Conservation (phyloP, 2,329 filamentous ascomycete species). For the Sporothrix euskadiensis region DNA sequence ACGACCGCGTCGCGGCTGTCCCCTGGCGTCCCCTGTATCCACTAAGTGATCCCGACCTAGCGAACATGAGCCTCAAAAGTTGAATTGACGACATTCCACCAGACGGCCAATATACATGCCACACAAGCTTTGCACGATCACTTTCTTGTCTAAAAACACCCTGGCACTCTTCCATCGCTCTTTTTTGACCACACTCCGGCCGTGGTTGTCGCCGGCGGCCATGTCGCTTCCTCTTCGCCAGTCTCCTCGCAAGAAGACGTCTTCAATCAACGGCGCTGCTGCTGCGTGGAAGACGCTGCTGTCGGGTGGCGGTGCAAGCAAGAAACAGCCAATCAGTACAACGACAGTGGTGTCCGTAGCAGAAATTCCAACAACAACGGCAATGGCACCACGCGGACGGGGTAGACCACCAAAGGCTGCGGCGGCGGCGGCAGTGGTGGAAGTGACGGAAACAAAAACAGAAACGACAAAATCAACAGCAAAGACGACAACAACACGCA, state of each 20-base stretch:
- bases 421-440: background rate
- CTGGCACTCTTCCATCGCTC: background rate
- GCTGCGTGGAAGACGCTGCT: constrained; percentile 34
- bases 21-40: constrained; percentile 3
- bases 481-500: background rate
- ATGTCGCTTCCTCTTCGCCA: constrained; percentile 30
- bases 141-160: background rate
- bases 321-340: background rate
- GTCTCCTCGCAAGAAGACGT: constrained; percentile 24
- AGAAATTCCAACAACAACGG: background rate
- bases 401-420: background rate
- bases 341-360: background rate
- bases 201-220: constrained; percentile 18
- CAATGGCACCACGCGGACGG: background rate
- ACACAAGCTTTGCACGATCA: background rate
- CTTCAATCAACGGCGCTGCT: background rate
- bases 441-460: background rate
- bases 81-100: background rate
- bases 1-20: constrained; percentile 13
- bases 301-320: constrained; percentile 26
- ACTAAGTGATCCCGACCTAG: background rate
- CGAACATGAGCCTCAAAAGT: background rate
- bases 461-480: background rate
- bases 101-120: background rate
- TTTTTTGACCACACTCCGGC: constrained; percentile 12